Base-by-base conservation (phyloP, 2,329 filamentous ascomycete genomes). In the Phialophora chinensis region DNA sequence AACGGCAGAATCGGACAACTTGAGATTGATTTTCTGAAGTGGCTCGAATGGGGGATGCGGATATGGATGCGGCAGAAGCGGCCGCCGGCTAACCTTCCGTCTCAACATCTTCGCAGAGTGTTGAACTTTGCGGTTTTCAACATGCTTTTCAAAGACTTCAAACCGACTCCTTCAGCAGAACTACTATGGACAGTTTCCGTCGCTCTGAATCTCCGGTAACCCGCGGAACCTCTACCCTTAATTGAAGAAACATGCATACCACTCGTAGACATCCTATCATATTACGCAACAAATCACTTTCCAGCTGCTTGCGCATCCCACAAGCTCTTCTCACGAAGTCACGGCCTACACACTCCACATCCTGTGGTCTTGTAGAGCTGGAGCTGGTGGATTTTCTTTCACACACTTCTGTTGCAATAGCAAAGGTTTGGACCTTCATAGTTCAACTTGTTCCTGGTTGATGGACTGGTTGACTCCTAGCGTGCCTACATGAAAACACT, bases 381-480 rank as follows among this genome's bases (percentile, higher is more conserved):
- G 71, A 72, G 71, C 69, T 72, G 71, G 66, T 71, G 71, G 69
- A 62, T 69, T 57, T 69, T 62, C 66, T 11, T 53, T 60, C 59
- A 61, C 70, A 69, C 67, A 69, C 66, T 65, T 60, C 44, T 52
- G 70, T 72, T 72, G 71, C 70, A 67, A 72, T 63, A 73, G 53
- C 47, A 66, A 67, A 58, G 33, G 12, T 53, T 23, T 63, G 71
- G 71, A 71, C 71, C 70, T 72, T 72, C 70, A 73, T 72, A 73
- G 70, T 72, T 73, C 70, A 71, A 65, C 64, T 61, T 71, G 61
- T 62, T 60, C 59, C 63, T 63, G 57, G n/a, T 59, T 66, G 47
- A 49, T 75, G 74, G 55, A 69, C 58, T 66, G 54, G 72, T 74
- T 68, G 65, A 68, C 57, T 74, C 74, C 71, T 73, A 67, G 67